Percentiles rank a stretch among this genome's conserved stretches.
Evolutionary conservation across 345 rosid genomes (phyloP).

Genomic region (Luvunga scandens): DNA sequence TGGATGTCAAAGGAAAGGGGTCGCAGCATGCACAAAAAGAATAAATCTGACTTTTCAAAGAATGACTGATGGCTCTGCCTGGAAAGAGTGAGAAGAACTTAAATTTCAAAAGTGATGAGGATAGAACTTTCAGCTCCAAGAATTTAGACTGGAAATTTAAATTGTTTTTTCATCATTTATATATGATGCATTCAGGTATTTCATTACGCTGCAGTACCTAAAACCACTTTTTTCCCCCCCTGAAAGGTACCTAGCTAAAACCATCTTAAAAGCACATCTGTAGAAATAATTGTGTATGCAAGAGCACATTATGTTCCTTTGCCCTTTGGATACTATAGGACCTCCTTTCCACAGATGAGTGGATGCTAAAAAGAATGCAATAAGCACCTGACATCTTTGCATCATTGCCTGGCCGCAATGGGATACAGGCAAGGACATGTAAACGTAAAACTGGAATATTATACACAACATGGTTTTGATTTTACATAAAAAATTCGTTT

Average conservation of each 20-base stretch:
- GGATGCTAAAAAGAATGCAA: not conserved
- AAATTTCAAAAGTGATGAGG: not conserved
- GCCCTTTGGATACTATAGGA: not conserved
- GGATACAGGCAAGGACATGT: not conserved
- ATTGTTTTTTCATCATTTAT: not conserved
- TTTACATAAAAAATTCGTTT: not conserved
- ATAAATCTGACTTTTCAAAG: conserved; percentile 76
- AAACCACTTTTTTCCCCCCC: not conserved
- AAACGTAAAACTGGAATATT: not conserved
- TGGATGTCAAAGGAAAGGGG: conserved; percentile 66
- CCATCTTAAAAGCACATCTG: not conserved
- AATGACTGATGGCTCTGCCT: conserved; percentile 76
- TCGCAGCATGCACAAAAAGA: conserved; percentile 72
- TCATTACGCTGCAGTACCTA: not conserved
- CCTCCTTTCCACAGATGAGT: not conserved
- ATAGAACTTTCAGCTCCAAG: not conserved
- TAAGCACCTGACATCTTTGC: not conserved
- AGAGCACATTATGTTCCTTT: not conserved
- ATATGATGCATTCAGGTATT: not conserved
- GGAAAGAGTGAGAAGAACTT: conserved; percentile 9
- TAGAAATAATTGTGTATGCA: not conserved
- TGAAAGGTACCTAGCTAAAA: not conserved
- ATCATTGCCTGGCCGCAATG: not conserved
- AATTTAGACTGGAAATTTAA: not conserved
- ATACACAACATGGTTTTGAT: not conserved